Evolutionary conservation across 805 yeast species (phyloP), one percentile per base, ranked within the genome.

Genomic region (Myxozyma monticola): DNA sequence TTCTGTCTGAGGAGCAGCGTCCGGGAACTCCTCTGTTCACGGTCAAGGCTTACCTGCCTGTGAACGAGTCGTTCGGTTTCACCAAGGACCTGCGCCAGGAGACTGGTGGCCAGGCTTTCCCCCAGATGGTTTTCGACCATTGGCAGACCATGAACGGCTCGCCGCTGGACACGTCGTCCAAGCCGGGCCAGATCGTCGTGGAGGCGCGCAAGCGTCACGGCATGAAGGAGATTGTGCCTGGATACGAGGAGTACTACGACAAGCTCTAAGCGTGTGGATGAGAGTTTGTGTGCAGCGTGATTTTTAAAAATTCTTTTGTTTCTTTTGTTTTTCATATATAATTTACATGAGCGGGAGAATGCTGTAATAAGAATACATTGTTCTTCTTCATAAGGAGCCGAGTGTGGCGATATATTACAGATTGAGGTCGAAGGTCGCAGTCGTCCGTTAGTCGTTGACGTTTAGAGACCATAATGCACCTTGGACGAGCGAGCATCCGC

Each of bases 41-140:
- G 70, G 95, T 91, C 77, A 93, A 91, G 88, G 99, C 99, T 70
- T 87, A 89, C 96, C 83, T 91, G 80, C 99, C 99, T 75, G 97
- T 91, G 68, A 93, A 91, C 80, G 99, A 93, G 83, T 91, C 99
- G 54, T 91, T 93, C 85, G 99, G 99, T 86, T 91, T 91, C 96
- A 85, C 96, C 69, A 93, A 95, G 81, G 96, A 90, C 72, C 85
- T 91, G 73, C 88, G 99, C 84, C 97, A 91, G 81, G 96, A 98
- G 73, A 91, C 99, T 72, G 97, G 96, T 87, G 99, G 99, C 78
- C 99, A 91, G 84, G 99, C 99, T 76, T 91, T 91, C 99, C 99
- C 99, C 79, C 98, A 91, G 81, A 83, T 93, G 95, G 95, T 93
- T 76, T 93, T 91, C 78, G 98, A 93, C 77, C 99, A 91, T 77